Evolutionary conservation across 108 stramenopile genomes (phyloP).

Genomic region (Skeletonema marinoi): DNA sequence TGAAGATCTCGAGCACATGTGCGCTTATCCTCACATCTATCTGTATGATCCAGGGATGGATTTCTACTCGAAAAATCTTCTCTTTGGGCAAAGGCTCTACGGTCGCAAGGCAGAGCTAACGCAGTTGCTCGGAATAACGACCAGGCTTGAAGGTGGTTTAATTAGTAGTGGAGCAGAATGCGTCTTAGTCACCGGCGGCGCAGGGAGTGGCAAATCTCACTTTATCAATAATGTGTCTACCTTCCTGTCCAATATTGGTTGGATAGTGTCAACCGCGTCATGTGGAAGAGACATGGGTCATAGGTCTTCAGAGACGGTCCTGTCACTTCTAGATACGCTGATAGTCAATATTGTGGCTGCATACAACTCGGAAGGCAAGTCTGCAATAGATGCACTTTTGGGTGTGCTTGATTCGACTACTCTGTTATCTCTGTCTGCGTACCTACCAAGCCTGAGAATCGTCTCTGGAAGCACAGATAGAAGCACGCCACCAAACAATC

Average conservation of each 20-base stretch:
- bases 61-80: not conserved
- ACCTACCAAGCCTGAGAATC: not conserved
- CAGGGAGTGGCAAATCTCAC: conserved; percentile 13
- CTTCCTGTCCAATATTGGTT: not conserved
- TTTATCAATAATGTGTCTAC: not conserved
- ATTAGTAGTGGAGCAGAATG: not conserved
- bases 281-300: conserved; percentile 8
- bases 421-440: not conserved
- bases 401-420: not conserved
- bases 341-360: not conserved
- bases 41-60: conserved; percentile 2
- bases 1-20: conserved; percentile 20
- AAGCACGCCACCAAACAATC: not conserved
- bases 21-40: not conserved
- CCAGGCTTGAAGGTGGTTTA: not conserved
- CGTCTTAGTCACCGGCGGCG: conserved; percentile 8
- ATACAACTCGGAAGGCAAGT: no score
- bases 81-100: conserved; percentile 6
- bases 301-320: not conserved
- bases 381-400: no score
- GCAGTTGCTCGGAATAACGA: conserved; percentile 1
- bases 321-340: not conserved
- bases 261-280: conserved; percentile 7
- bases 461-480: not conserved
- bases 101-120: conserved; percentile 11